Evolutionary conservation across 2,329 filamentous ascomycete species (phyloP).

Genomic region (Chalara sp.): DNA sequence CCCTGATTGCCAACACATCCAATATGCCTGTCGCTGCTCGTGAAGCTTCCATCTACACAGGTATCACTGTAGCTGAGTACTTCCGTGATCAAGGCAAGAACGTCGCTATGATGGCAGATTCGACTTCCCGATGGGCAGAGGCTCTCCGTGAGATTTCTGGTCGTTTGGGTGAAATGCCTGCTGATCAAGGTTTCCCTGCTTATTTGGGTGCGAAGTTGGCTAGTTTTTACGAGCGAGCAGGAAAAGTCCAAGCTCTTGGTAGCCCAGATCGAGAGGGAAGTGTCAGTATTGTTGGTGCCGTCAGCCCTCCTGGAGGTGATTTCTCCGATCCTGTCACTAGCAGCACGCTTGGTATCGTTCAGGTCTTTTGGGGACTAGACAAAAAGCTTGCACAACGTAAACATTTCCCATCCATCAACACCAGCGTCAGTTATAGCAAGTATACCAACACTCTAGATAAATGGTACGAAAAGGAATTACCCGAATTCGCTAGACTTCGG

Average conservation of each 20-base stretch:
- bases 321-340: slow-evolving; percentile 97
- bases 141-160: slow-evolving; percentile 97
- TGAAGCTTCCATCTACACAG: slow-evolving; percentile 98
- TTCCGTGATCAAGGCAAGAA: slow-evolving; percentile 96
- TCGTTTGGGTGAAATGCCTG: slow-evolving; percentile 98
- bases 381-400: slow-evolving; percentile 99
- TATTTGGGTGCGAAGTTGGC: slow-evolving; percentile 95
- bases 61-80: slow-evolving; percentile 81
- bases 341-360: slow-evolving; percentile 91
- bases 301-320: slow-evolving; percentile 96
- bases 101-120: slow-evolving; percentile 99
- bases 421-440: slow-evolving; percentile 89
- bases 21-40: slow-evolving; percentile 99
- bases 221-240: slow-evolving; percentile 98
- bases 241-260: slow-evolving; percentile 76
- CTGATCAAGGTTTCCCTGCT: slow-evolving; percentile 98
- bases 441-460: slow-evolving; percentile 85
- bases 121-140: slow-evolving; percentile 95
- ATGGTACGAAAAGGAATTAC: slow-evolving; percentile 89
- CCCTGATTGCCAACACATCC: slow-evolving; percentile 96
- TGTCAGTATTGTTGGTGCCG: slow-evolving; percentile 95
- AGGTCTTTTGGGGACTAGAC: slow-evolving; percentile 99
- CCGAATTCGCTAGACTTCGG: slow-evolving; percentile 88
- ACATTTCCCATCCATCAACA: slow-evolving; percentile 99
- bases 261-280: slow-evolving; percentile 84